These are phyloP conservation scores for Fusarium sp. DNA, from an alignment of 2,329 filamentous ascomycete genomes.

Conservation along the genomic window DNA sequence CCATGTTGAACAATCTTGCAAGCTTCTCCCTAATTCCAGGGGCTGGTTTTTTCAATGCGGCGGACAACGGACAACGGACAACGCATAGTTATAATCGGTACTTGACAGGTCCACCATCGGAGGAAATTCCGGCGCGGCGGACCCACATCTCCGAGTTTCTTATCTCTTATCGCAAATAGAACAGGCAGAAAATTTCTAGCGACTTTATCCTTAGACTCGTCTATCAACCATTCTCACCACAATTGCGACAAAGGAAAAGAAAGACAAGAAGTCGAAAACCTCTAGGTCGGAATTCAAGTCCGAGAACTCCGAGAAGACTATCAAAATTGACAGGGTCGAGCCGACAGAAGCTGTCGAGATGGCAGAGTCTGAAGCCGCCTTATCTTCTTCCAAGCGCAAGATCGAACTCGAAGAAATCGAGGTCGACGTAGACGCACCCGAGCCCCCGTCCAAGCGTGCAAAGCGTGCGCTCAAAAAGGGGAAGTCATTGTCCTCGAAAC, in stretches of 20 bases:
- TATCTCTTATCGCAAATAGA: slow-evolving; percentile 42
- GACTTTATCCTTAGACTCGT: slow-evolving; percentile 9
- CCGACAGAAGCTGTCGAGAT: slow-evolving; percentile 24
- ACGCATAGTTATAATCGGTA: slow-evolving; percentile 16
- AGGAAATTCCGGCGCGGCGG: slow-evolving; percentile 3
- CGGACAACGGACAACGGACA: neutral
- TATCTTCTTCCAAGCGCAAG: slow-evolving; percentile 70
- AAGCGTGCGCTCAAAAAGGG: slow-evolving; percentile 89
- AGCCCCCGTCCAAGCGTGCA: slow-evolving; percentile 94
- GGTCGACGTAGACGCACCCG: slow-evolving; percentile 87
- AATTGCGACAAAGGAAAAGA: slow-evolving; percentile 44
- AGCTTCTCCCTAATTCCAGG: slow-evolving; percentile 14
- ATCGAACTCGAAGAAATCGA: slow-evolving; percentile 77
- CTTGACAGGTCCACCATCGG: slow-evolving; percentile 17
- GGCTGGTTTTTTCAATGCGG: slow-evolving; percentile 5
- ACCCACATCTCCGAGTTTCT: slow-evolving; percentile 31
- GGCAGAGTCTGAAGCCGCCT: slow-evolving; percentile 19
- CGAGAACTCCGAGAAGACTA: slow-evolving; percentile 13
- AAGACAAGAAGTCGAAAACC: slow-evolving; percentile 34
- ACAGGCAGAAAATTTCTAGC: slow-evolving; percentile 15
- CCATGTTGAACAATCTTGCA: neutral
- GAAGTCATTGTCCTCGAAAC: slow-evolving; percentile 62
- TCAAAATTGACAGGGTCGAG: slow-evolving; percentile 23
- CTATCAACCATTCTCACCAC: slow-evolving; percentile 12
- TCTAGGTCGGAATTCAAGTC: slow-evolving; percentile 25